phyloP scores from a whole-genome alignment of 345 rosid species.

The Populus ilicifolia region DNA sequence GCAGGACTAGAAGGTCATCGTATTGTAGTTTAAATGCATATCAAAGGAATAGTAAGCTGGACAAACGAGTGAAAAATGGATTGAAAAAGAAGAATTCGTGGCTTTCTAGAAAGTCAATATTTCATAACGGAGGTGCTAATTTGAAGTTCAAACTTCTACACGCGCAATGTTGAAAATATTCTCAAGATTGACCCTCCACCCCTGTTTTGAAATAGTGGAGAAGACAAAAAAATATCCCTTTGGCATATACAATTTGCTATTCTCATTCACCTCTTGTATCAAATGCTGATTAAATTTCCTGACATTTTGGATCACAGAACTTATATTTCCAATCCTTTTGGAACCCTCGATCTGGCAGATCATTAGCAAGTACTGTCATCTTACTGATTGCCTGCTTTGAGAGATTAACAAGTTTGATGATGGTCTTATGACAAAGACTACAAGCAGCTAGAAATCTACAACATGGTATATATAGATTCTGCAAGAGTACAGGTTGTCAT shows the following conservation, averaged over 20 bases:
- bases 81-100: not conserved
- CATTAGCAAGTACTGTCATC: not conserved
- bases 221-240: not conserved
- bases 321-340: not conserved
- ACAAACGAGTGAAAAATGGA: not conserved
- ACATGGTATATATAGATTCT: not conserved
- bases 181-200: not conserved
- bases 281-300: not conserved
- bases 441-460: not conserved
- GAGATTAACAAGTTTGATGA: not conserved
- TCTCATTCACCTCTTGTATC: not conserved
- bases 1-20: not conserved
- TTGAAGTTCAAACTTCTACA: not conserved
- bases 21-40: not conserved
- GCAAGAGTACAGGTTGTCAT: not conserved
- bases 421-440: not conserved
- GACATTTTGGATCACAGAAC: not conserved
- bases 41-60: not conserved
- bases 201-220: not conserved
- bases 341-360: not conserved
- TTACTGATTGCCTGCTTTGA: not conserved
- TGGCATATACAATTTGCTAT: not conserved
- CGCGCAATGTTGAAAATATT: no score
- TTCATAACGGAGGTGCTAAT: not conserved
- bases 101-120: not conserved